phyloP scores from a whole-genome alignment of 2,329 filamentous ascomycete species.

The Talaromyces sp. region DNA sequence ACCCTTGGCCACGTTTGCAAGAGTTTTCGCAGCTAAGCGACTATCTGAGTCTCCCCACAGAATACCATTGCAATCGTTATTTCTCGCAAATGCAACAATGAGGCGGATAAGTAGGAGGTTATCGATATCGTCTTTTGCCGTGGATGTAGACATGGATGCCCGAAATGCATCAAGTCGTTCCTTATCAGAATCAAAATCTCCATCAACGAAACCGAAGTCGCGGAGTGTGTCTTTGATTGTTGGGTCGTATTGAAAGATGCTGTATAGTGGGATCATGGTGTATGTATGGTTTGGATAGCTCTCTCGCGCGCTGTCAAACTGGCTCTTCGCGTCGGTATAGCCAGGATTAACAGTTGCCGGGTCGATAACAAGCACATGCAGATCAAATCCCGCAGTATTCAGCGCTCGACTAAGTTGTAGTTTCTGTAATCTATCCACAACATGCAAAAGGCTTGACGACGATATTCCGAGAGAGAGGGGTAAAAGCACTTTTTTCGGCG shows the following conservation, averaged over 20 bases:
- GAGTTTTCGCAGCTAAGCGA: slow-evolving; percentile 74
- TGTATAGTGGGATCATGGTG: slow-evolving; percentile 58
- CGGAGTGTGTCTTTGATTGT: slow-evolving; percentile 30
- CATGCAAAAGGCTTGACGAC: slow-evolving; percentile 69
- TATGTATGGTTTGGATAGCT: slow-evolving; percentile 64
- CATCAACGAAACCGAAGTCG: slow-evolving; percentile 28
- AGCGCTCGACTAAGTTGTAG: slow-evolving; percentile 58
- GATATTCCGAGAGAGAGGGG: slow-evolving; percentile 80
- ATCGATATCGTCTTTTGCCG: slow-evolving; percentile 68
- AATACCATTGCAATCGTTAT: slow-evolving; percentile 60
- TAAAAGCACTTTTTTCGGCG: slow-evolving; percentile 58
- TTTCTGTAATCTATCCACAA: slow-evolving; percentile 65
- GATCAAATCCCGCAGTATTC: slow-evolving; percentile 61
- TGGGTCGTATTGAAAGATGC: slow-evolving; percentile 48
- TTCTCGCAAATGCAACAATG: slow-evolving; percentile 60
- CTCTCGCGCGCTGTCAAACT: slow-evolving; percentile 47
- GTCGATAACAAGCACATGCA: slow-evolving; percentile 46
- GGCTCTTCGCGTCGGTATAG: slow-evolving; percentile 21
- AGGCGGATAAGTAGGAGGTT: slow-evolving; percentile 67
- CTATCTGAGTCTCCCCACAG: slow-evolving; percentile 85
- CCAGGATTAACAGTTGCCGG: slow-evolving; percentile 28
- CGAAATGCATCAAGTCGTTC: slow-evolving; percentile 54
- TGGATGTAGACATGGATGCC: slow-evolving; percentile 62
- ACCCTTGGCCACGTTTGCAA: slow-evolving; percentile 86
- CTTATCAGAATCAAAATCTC: slow-evolving; percentile 29